These are phyloP conservation scores for Backusella macrospora DNA, from an alignment of 192 early-diverging fungal genomes.

Conservation along the genomic window DNA sequence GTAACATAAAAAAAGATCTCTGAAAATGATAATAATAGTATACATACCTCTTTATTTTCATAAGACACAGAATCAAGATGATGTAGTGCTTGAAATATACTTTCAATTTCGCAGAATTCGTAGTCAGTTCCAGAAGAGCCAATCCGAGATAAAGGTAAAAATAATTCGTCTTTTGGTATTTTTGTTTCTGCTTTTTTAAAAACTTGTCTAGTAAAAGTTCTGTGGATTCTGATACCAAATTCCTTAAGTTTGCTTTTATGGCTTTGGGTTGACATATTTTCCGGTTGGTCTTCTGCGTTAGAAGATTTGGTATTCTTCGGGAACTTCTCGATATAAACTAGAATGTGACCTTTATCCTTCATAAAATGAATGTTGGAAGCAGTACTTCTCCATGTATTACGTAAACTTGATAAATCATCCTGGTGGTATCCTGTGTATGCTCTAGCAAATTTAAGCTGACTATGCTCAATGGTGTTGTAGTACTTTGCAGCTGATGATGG, in stretches of 20 bases:
- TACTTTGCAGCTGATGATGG: neutral
- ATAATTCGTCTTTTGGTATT: neutral
- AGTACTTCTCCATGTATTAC: neutral
- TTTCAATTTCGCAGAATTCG: conserved; percentile 13
- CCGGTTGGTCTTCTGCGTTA: neutral
- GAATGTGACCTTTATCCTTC: neutral
- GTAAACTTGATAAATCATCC: neutral
- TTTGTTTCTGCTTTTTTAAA: neutral
- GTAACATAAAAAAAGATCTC: neutral
- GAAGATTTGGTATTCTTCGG: too few relatives aligned
- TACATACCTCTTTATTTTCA: neutral
- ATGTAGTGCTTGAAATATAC: neutral
- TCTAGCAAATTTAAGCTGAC: neutral
- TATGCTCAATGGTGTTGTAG: neutral
- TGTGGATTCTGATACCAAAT: neutral
- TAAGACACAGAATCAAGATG: neutral
- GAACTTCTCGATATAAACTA: neutral
- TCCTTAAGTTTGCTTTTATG: neutral
- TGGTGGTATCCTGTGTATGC: neutral
- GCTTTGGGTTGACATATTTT: too few relatives aligned
- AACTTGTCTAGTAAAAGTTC: neutral
- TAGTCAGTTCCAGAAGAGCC: neutral
- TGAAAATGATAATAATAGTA: neutral
- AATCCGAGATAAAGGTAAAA: neutral
- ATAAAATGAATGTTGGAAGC: neutral